phyloP scores from a whole-genome alignment of 2,329 filamentous ascomycete genomes.

The Bimuria novae-zelandiae region DNA sequence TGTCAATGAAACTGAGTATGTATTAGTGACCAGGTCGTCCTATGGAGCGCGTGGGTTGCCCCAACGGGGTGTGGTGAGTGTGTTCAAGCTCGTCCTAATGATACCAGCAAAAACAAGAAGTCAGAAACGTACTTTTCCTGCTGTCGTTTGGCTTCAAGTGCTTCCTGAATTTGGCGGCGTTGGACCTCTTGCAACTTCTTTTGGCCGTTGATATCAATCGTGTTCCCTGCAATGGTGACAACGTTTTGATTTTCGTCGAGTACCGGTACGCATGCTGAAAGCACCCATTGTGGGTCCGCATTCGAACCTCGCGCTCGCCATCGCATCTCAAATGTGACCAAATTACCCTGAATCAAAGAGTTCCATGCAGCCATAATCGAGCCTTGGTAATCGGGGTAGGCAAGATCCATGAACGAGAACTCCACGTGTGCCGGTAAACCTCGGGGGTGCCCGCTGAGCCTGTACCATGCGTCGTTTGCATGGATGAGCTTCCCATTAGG shows the following conservation, averaged over 20 bases:
- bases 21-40: not conserved
- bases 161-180: conserved; percentile 38
- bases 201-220: conserved; percentile 39
- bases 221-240: conserved; percentile 38
- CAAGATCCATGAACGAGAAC: conserved; percentile 39
- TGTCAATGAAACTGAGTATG: conserved; percentile 32
- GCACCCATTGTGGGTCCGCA: conserved; percentile 31
- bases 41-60: too few relatives aligned
- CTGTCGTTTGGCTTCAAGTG: conserved; percentile 44
- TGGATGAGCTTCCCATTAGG: conserved; percentile 30
- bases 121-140: conserved; percentile 34
- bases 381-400: conserved; percentile 31
- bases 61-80: too few relatives aligned
- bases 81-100: conserved; percentile 15
- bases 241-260: conserved; percentile 31
- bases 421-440: conserved; percentile 24
- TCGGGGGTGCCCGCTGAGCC: conserved; percentile 29
- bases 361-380: conserved; percentile 40
- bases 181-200: conserved; percentile 37
- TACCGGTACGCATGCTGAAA: conserved; percentile 36
- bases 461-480: conserved; percentile 39
- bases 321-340: conserved; percentile 42
- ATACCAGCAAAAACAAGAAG: not conserved
- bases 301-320: conserved; percentile 31
- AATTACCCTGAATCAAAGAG: conserved; percentile 26